Evolutionary conservation across 176 grass and related monocot genomes (phyloP), one percentile per base, ranked within the genome.

Genomic region (Oryza meyeriana): DNA sequence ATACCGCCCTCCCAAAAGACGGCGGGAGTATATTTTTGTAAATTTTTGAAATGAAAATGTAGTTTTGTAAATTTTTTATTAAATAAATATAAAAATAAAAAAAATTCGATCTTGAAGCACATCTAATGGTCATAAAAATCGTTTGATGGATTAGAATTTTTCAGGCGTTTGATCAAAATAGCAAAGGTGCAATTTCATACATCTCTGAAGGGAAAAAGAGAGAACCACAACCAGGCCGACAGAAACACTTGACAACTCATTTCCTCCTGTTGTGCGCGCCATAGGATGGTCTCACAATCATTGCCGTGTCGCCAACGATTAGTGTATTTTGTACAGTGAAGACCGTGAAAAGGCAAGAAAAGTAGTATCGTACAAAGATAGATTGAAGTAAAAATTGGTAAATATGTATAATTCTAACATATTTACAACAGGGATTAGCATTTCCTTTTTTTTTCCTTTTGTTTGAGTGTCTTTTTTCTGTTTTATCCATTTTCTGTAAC

Each of bases 361-460:
- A 58, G 8, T 25, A 58, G 55, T 59, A 1, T 2, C 7, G n/a
- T 59, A 59, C 55, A 59, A 2, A 58, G 22, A 59, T 1, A 58
- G 22, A 59, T 22, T 0, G 11, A 57, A 59, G 55, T 25, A 59
- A 25, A 59, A 59, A 59, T 25, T 11, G 55, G 20, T 63, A 70
- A 75, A 76, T 68, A 28, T 81, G 66, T 70, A 29, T 48, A 85
- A 6, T 63, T 64, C 13, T 69, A 70, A 28, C 29, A 28, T 84
- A 84, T 89, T 89, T 89, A 89, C 87, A 85, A n/a, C 20, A 25
- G 9, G 20, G 20, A 48, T 9, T 36, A 48, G 44, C 42, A 13
- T 80, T 30, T 8, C 0, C 40, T 3, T 7, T 41, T 64, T 77
- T 41, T 24, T 11, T 20, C 1, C 6, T 75, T 78, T 84, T 31